Conservation (phyloP, 495 filamentous ascomycete species). For the Penicillium turbatum region DNA sequence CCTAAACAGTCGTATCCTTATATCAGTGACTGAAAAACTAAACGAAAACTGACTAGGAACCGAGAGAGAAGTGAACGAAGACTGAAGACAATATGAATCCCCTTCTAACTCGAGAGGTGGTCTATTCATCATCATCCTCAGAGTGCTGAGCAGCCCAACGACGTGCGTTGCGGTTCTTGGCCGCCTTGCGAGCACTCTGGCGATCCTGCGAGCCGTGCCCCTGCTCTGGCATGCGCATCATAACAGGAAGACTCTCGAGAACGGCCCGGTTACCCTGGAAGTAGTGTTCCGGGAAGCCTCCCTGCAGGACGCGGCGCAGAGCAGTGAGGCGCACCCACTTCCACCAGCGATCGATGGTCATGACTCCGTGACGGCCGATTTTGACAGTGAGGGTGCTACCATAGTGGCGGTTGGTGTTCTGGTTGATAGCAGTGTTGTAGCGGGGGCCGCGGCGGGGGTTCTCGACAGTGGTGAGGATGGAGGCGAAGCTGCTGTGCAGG, state of each 20-base stretch:
- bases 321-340: slow-evolving; percentile 74
- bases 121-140: slow-evolving; percentile 21
- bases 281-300: slow-evolving; percentile 79
- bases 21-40: no score
- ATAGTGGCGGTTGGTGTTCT: slow-evolving; percentile 67
- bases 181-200: slow-evolving; percentile 30
- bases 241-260: slow-evolving; percentile 64
- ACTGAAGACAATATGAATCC: background rate
- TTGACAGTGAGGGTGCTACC: slow-evolving; percentile 75
- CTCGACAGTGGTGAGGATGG: slow-evolving; percentile 80
- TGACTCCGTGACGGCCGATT: slow-evolving; percentile 64
- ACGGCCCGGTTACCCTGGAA: slow-evolving; percentile 78
- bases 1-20: background rate
- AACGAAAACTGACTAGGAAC: no score
- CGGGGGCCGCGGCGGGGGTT: slow-evolving; percentile 68
- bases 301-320: slow-evolving; percentile 70
- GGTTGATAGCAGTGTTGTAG: slow-evolving; percentile 66
- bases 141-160: slow-evolving; percentile 32
- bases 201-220: slow-evolving; percentile 21
- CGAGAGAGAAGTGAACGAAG: background rate
- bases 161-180: slow-evolving; percentile 33
- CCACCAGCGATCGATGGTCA: slow-evolving; percentile 89
- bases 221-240: slow-evolving; percentile 31
- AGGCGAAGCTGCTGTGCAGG: slow-evolving; percentile 72
- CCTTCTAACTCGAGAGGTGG: no score